These are phyloP conservation scores for Pestalotiopsis sp. DNA, from an alignment of 2,329 filamentous ascomycete species.

Conservation along the genomic window DNA sequence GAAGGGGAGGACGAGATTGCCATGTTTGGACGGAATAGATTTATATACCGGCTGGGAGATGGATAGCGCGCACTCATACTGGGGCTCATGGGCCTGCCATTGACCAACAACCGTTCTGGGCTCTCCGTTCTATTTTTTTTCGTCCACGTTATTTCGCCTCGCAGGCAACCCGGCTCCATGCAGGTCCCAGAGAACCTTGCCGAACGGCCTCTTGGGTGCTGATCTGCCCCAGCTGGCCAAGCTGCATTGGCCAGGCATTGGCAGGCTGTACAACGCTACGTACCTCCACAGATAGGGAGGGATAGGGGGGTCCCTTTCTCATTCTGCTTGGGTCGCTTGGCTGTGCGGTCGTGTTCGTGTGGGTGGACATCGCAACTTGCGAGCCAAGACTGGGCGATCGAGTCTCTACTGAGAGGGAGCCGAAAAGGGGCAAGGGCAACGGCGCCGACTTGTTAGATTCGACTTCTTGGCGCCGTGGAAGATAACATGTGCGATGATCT, in stretches of 20 bases:
- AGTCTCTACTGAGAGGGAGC: background rate
- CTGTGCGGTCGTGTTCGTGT: background rate
- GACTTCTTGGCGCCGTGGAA: background rate
- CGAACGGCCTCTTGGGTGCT: background rate
- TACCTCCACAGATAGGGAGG: background rate
- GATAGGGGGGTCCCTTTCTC: background rate
- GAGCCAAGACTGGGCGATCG: background rate
- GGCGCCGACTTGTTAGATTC: background rate
- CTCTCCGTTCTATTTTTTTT: constrained; percentile 3
- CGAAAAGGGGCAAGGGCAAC: constrained; percentile 10
- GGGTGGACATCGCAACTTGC: background rate
- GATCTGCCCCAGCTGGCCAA: background rate
- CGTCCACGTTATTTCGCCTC: constrained; percentile 30
- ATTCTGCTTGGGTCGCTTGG: background rate
- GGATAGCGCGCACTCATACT: constrained; percentile 6
- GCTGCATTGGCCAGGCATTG: background rate
- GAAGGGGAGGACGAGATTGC: constrained; percentile 35
- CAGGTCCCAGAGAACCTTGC: background rate
- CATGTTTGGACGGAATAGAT: constrained; percentile 39
- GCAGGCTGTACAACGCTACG: background rate
- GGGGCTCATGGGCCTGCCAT: constrained; percentile 11
- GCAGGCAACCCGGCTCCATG: constrained; percentile 20
- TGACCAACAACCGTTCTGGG: background rate
- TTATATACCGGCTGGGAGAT: constrained; percentile 49
- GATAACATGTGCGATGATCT: background rate